Percentiles rank a stretch among this genome's conserved stretches.
Evolutionary conservation across 768 basidiomycete genomes (phyloP).

Genomic region (Leccinum uliginosum): DNA sequence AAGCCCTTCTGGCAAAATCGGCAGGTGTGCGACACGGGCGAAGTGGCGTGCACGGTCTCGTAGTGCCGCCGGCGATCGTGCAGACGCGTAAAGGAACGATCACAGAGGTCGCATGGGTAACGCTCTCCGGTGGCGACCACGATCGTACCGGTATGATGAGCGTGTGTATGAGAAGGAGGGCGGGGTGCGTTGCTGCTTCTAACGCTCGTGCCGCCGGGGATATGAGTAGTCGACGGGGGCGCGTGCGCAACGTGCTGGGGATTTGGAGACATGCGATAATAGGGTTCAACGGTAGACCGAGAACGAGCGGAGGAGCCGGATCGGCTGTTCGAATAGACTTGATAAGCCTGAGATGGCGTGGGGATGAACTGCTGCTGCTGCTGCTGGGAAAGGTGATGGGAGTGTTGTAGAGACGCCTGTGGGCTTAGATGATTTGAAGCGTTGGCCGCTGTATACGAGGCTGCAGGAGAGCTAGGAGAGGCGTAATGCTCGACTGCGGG

Average conservation of each 20-base stretch:
- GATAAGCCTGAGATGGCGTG: constrained; percentile 43
- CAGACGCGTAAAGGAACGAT: constrained; percentile 74
- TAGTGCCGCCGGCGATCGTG: constrained; percentile 81
- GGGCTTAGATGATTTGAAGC: constrained; percentile 13
- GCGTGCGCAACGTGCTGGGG: constrained; percentile 29
- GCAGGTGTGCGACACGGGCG: constrained; percentile 65
- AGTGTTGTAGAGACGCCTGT: constrained; percentile 16
- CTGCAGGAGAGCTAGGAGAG: constrained; percentile 15
- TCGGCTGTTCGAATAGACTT: constrained; percentile 30
- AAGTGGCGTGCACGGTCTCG: constrained; percentile 68
- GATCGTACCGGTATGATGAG: constrained; percentile 13
- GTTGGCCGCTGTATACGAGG: constrained; percentile 19
- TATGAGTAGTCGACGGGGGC: constrained; percentile 11
- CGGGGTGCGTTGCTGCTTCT: constrained; percentile 14
- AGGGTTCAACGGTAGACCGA: constrained; percentile 33
- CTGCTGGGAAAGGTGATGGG: constrained; percentile 14
- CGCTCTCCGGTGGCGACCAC: constrained; percentile 44
- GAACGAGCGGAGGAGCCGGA: constrained; percentile 24
- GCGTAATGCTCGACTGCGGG: constrained; percentile 20
- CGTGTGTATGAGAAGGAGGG: not conserved
- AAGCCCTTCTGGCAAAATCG: constrained; percentile 74
- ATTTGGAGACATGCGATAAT: constrained; percentile 38
- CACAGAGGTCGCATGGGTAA: constrained; percentile 69
- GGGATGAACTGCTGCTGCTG: constrained; percentile 40
- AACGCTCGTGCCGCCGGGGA: constrained; percentile 5